Conservation (phyloP, 805 yeast species). For the Starmerella kuoi region DNA sequence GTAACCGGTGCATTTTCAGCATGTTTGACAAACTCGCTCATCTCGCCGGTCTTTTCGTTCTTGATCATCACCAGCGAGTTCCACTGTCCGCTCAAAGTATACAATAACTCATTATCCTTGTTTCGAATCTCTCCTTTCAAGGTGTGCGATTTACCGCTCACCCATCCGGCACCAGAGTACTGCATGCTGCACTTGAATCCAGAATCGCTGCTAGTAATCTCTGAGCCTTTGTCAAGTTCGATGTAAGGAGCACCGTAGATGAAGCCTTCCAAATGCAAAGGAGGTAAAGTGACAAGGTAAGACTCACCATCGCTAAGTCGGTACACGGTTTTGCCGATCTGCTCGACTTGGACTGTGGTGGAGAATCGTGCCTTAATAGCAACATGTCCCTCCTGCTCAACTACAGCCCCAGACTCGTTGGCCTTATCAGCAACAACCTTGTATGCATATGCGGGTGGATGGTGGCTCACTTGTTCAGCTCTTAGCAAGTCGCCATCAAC, state of each 20-base stretch:
- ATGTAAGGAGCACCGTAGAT: slow-evolving; percentile 86
- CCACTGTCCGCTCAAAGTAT: slow-evolving; percentile 88
- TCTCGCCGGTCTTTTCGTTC: slow-evolving; percentile 39
- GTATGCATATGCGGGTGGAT: slow-evolving; percentile 95
- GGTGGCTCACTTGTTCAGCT: slow-evolving; percentile 93
- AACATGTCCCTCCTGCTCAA: slow-evolving; percentile 82
- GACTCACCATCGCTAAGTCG: slow-evolving; percentile 43
- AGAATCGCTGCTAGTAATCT: slow-evolving; percentile 57
- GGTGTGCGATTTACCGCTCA: slow-evolving; percentile 85
- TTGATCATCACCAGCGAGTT: slow-evolving; percentile 39
- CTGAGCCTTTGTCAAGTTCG: slow-evolving; percentile 82
- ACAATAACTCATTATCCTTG: slow-evolving; percentile 45
- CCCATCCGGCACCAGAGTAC: slow-evolving; percentile 86
- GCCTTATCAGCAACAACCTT: slow-evolving; percentile 46
- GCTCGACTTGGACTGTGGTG: slow-evolving; percentile 72
- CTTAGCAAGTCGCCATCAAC: slow-evolving; percentile 78
- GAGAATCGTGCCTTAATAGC: slow-evolving; percentile 77
- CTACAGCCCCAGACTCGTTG: slow-evolving; percentile 43
- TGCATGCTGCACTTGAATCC: slow-evolving; percentile 68
- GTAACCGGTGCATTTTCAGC: slow-evolving; percentile 32
- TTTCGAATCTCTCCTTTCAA: slow-evolving; percentile 69
- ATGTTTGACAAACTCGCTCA: slow-evolving; percentile 27
- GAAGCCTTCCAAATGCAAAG: slow-evolving; percentile 88
- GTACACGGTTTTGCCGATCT: slow-evolving; percentile 79
- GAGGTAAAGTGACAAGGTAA: slow-evolving; percentile 79